Percentiles rank a stretch among this genome's conserved stretches.
Evolutionary conservation across 202 grass and related monocot genomes (phyloP).

Genomic region (Thinopyrum obtusiflorum): DNA sequence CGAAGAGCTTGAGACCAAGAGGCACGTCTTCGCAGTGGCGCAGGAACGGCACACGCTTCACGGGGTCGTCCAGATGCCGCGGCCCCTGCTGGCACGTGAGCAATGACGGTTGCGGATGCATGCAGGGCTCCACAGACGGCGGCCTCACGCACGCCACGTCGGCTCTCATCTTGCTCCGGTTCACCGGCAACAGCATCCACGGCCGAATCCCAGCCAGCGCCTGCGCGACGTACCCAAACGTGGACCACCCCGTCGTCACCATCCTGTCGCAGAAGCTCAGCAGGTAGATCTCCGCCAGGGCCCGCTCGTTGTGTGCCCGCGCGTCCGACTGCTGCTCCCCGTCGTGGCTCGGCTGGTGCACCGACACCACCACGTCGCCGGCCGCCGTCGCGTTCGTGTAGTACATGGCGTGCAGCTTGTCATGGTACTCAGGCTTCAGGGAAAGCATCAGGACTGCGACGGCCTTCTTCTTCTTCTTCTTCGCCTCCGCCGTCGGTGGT

Average conservation of each 20-base stretch:
- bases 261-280: constrained; percentile 57
- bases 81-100: constrained; percentile 36
- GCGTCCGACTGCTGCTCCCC: constrained; percentile 54
- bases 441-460: constrained; percentile 45
- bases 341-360: constrained; percentile 77
- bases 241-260: constrained; percentile 62
- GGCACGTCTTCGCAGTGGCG: constrained; percentile 56
- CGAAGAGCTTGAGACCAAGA: constrained; percentile 50
- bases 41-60: constrained; percentile 43
- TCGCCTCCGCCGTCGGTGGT: background rate
- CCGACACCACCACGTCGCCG: constrained; percentile 45
- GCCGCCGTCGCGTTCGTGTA: constrained; percentile 57
- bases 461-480: constrained; percentile 24
- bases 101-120: constrained; percentile 48
- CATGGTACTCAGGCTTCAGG: constrained; percentile 60
- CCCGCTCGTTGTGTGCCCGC: constrained; percentile 50
- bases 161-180: constrained; percentile 7
- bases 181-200: constrained; percentile 27
- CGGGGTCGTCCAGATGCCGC: constrained; percentile 31
- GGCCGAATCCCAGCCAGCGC: constrained; percentile 54
- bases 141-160: constrained; percentile 44
- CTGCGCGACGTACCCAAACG: constrained; percentile 79
- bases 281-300: constrained; percentile 76
- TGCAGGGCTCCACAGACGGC: constrained; percentile 69
- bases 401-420: constrained; percentile 61